phyloP scores from a whole-genome alignment of 805 yeast species.

The Tetrapisispora nanseiensis region DNA sequence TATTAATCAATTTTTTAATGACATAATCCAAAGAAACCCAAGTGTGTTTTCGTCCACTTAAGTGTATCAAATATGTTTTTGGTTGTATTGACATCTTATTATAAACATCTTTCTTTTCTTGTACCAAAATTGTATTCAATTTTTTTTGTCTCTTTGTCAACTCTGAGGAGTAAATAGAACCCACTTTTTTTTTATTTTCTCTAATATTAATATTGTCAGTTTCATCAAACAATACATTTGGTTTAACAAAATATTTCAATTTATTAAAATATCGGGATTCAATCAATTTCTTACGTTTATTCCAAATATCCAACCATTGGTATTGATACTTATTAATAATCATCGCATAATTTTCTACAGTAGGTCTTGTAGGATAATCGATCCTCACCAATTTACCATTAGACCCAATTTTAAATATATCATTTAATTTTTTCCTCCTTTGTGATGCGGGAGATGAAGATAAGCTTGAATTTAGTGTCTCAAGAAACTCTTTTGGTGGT shows the following conservation, averaged over 20 bases:
- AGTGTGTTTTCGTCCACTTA: constrained; percentile 64
- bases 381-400: constrained; percentile 27
- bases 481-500: constrained; percentile 2
- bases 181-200: constrained; percentile 2
- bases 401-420: constrained; percentile 19
- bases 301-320: constrained; percentile 20
- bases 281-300: constrained; percentile 9
- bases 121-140: constrained; percentile 13
- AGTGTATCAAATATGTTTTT: constrained; percentile 51
- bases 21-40: constrained; percentile 79
- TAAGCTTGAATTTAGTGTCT: not conserved
- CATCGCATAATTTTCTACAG: constrained; percentile 23
- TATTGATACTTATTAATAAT: constrained; percentile 20
- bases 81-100: constrained; percentile 15
- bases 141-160: constrained; percentile 19
- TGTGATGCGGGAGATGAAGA: not conserved
- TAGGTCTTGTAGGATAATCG: constrained; percentile 30
- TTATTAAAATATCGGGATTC: constrained; percentile 15
- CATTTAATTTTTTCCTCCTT: constrained; percentile 1
- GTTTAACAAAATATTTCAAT: constrained; percentile 12
- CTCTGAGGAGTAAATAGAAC: constrained; percentile 17
- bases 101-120: constrained; percentile 14
- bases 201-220: constrained; percentile 4
- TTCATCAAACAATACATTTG: constrained; percentile 9
- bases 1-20: constrained; percentile 41